Conservation (phyloP, 805 yeast species). For the Dipodascopsis tothii region DNA sequence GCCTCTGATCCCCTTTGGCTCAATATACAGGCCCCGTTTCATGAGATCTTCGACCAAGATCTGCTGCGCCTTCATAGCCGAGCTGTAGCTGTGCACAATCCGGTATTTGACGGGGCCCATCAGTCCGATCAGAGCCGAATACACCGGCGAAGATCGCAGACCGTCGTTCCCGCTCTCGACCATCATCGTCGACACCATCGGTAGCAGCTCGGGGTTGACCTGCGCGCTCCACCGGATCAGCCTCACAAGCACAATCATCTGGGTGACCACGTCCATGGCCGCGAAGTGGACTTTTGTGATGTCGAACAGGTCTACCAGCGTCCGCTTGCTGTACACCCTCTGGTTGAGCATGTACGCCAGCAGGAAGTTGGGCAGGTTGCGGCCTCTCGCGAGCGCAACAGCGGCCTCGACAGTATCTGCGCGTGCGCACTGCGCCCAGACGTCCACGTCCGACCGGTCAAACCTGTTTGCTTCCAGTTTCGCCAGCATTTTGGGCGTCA, state of each 20-base stretch:
- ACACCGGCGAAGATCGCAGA: slow-evolving; percentile 3
- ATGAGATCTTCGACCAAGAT: slow-evolving; percentile 6
- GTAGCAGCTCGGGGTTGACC: slow-evolving; percentile 1
- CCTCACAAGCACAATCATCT: slow-evolving; percentile 7
- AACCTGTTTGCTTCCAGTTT: too few relatives aligned
- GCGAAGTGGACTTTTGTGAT: slow-evolving; percentile 3
- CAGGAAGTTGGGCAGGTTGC: slow-evolving; percentile 14
- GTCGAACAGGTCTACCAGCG: slow-evolving; percentile 2
- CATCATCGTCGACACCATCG: slow-evolving; percentile 6
- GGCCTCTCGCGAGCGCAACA: slow-evolving; percentile 1
- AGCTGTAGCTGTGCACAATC: not conserved
- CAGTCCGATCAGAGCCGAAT: not conserved
- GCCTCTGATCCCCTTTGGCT: slow-evolving; percentile 12
- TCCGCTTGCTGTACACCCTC: not conserved
- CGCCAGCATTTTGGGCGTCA: too few relatives aligned
- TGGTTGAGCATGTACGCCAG: slow-evolving; percentile 3
- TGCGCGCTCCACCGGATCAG: slow-evolving; percentile 2
- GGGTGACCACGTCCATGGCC: slow-evolving; percentile 3
- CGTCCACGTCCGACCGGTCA: slow-evolving; percentile 3
- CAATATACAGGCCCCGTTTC: slow-evolving; percentile 1
- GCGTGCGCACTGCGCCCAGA: slow-evolving; percentile 10
- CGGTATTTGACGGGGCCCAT: not conserved
- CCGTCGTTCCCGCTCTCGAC: slow-evolving; percentile 1
- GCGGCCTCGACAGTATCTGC: slow-evolving; percentile 7
- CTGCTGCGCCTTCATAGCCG: slow-evolving; percentile 5